Base-by-base conservation (phyloP, 2,329 filamentous ascomycete genomes). In the Pezicula neosporulosa region DNA sequence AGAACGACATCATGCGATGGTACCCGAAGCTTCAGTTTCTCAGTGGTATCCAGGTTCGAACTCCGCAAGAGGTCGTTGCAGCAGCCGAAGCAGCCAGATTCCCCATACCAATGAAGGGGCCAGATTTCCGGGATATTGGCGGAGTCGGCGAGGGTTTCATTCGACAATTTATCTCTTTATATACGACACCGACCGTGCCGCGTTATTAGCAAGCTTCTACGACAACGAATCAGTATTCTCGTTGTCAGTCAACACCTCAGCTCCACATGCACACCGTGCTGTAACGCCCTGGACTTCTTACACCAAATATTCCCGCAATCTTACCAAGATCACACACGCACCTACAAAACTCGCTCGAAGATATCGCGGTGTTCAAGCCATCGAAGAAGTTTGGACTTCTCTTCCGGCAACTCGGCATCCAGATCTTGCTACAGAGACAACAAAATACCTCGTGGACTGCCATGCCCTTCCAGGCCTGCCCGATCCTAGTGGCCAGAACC, bases 371-470 rank as follows among this genome's bases (percentile, higher is more conserved):
- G 71, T 74, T 4, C 76, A 82, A 39, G 74, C 79, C 41, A 91
- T 96, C 53, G 74, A 78, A 47, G 77, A 85, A 50, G 67, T 84
- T 16, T 95, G 90, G 86, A 78, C 80, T 49, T 72, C 73, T 3
- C 75, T 96, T 3, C 91, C 91, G 1, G 71, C 74, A 38, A 93
- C 90, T 8, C 81, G 80, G 42, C 91, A 96, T 65, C 86, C 90
- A 1, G 80, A 87, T 61, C 79, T 95, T 56, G 74, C 77, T 45
- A 71, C 78, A 1, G 81, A 89, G 44, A 71, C 84, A 12, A 76
- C 81, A 63, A 88, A 91, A 61, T 96, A 90, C 77, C 81, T 90
- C 48, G 83, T 96, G 64, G 90, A 96, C 69, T 92, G 89, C 59
- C 86, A 90, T 61, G 80, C 86, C 15, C 74, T 92, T 33, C 81